A percentile compares a stretch with the other conserved stretches of the same genome.
Evolutionary conservation across 2,329 filamentous ascomycete genomes (phyloP).

Genomic region (Orbilia brochopaga): DNA sequence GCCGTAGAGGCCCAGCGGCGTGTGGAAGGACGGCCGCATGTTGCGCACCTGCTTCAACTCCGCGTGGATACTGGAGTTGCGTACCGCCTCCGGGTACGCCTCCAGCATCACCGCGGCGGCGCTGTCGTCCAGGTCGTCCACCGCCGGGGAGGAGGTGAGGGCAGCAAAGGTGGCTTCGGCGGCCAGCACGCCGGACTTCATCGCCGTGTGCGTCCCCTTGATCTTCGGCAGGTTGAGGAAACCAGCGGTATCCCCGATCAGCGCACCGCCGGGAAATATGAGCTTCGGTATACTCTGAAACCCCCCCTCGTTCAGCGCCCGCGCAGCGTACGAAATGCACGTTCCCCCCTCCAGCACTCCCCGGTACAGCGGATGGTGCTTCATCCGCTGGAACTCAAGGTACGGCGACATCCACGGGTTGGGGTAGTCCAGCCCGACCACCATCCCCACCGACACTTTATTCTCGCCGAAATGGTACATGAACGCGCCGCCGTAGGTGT

Average conservation of each 20-base stretch:
- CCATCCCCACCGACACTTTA: constrained; percentile 86
- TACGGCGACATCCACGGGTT: constrained; percentile 98
- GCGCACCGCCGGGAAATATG: constrained; percentile 90
- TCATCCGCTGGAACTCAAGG: constrained; percentile 96
- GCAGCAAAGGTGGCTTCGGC: constrained; percentile 88
- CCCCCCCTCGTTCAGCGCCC: constrained; percentile 89
- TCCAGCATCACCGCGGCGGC: constrained; percentile 82
- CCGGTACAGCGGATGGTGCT: constrained; percentile 91
- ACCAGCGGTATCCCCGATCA: constrained; percentile 94
- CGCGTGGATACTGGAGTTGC: constrained; percentile 87
- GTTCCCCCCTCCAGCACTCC: constrained; percentile 91
- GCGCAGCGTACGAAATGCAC: constrained; percentile 94
- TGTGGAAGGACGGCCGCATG: constrained; percentile 94
- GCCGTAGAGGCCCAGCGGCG: constrained; percentile 82
- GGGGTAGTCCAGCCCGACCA: constrained; percentile 90
- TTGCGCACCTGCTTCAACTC: constrained; percentile 95
- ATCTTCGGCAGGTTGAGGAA: constrained; percentile 98
- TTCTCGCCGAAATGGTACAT: constrained; percentile 99
- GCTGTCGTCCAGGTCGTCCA: constrained; percentile 58
- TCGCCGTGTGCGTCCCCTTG: constrained; percentile 96
- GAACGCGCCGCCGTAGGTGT: constrained; percentile 97
- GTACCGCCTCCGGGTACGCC: constrained; percentile 88
- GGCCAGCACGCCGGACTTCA: constrained; percentile 96
- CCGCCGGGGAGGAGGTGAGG: constrained; percentile 62
- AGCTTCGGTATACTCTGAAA: constrained; percentile 97